A percentile compares a stretch with the other conserved stretches of the same genome.
Evolutionary conservation across 106 monocot genomes (phyloP).

Genomic region (Narthecium ossifragum): DNA sequence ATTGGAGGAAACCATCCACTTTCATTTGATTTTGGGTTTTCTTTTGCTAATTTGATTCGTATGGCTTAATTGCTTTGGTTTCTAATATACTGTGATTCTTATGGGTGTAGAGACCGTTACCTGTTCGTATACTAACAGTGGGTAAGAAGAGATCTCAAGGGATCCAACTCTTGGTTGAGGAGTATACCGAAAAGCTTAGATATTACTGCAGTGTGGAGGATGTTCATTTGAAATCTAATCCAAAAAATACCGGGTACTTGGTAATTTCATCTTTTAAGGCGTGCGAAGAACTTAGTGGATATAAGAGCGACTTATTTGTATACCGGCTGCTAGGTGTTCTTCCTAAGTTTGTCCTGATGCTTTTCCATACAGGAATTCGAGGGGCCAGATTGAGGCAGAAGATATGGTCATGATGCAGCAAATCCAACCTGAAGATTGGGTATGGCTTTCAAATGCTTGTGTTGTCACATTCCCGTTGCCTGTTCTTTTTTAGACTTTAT

Average conservation of each 20-base stretch:
- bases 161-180: conserved; percentile 60
- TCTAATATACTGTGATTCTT: neutral
- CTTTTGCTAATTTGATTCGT: neutral
- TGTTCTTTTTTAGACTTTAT: too few species aligned
- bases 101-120: conserved; percentile 51
- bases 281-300: neutral
- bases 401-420: conserved; percentile 58
- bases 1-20: neutral
- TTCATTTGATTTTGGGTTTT: neutral
- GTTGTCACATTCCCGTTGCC: too few species aligned
- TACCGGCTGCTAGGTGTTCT: too few species aligned
- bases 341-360: conserved; percentile 12
- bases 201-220: conserved; percentile 62
- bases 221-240: conserved; percentile 62
- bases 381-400: conserved; percentile 77
- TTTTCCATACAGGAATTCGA: conserved; percentile 44
- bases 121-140: conserved; percentile 61
- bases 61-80: neutral
- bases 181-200: conserved; percentile 68
- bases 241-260: conserved; percentile 75
- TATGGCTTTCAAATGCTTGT: too few species aligned
- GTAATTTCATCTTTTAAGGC: neutral
- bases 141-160: conserved; percentile 87
- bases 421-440: conserved; percentile 69
- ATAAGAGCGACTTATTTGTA: too few species aligned